Evolutionary conservation across 1,284 basidiomycete genomes (phyloP), one percentile per base, ranked within the genome.

Genomic region (Tremellales sp.): DNA sequence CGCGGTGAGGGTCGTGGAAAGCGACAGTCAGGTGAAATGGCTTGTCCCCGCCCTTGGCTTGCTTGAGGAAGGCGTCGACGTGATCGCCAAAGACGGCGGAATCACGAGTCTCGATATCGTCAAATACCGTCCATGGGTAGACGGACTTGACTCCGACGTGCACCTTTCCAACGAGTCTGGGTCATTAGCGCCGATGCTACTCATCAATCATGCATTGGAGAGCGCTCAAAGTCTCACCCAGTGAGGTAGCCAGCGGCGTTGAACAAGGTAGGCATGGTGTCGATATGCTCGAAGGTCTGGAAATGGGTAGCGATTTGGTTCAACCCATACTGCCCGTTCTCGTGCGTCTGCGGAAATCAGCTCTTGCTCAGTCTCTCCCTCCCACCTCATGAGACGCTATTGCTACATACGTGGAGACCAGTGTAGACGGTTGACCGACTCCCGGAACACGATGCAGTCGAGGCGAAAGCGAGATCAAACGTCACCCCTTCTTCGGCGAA

Each of bases 281-380:
- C 60, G 42, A 62, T 44, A 24, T 62, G 60, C 10, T 33, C 26
- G 35, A 51, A 52, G 3, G 60, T 57, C 48, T 51, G 46, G 23
- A 62, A 62, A 40, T 62, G 60, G 15, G 46, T 39, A 11, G 21
- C 25, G 24, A 25, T 45, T 33, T 40, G 22, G 21, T 55, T 45
- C 11, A 62, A 48, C 2, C 60, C 60, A 40, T 62, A 62, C 46
- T 55, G 60, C 19, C 60, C 60, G 43, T 59, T 62, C 46, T 51
- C 49, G 39, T 62, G 60, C 2, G 60, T 57, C n/a, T n/a, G n/a
- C n/a, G n/a, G n/a, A n/a, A n/a, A n/a, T n/a, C n/a, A n/a, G n/a
- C n/a, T n/a, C n/a, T n/a, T n/a, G n/a, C n/a, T n/a, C n/a, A n/a
- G n/a, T n/a, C n/a, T n/a, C n/a, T n/a, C n/a, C n/a, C n/a, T n/a